Base-by-base conservation (phyloP, 2,329 filamentous ascomycete genomes). In the Phaeosphaeria sp. region DNA sequence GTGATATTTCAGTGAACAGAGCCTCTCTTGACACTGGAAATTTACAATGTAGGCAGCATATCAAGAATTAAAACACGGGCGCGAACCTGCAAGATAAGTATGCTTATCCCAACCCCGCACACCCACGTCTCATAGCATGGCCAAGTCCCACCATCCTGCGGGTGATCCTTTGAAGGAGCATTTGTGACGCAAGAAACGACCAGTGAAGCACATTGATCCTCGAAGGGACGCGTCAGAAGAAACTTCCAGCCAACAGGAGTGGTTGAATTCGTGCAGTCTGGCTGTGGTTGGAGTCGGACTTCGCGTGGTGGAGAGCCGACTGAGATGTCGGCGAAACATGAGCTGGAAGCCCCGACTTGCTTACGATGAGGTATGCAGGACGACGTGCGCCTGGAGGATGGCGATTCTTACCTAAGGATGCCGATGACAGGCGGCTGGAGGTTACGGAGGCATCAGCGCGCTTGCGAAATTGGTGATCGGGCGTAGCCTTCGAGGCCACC, bases 261-360 rank as follows among this genome's bases (percentile, higher is more conserved):
- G 55, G 61, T 59, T 60, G 58, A 54, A 56, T 27, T 55, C 51
- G 43, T 20, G 46, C 25, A 18, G 50, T 54, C 55, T 63, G 61
- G 21, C 58, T 39, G 25, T 21, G n/a, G 25, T 51, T 60, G 49
- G 46, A 57, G 18, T 56, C 62, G 63, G 64, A 48, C 47, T 59
- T 41, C 27, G 56, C 22, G 55, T 61, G 72, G 72, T 61, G 72
- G 72, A 74, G 72, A 75, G 72, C 72, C 72, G 52, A 58, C 46
- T 52, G 33, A 57, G 46, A 66, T 60, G 60, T 72, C 72, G 72
- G 71, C 59, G 60, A 63, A 67, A 68, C 57, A 51, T 11, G 23
- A 47, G 27, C n/a, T n/a, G 46, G 23, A 64, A 68, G 47, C 58
- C 30, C 69, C 67, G 69, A 69, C 54, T 39, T 55, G 46, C 43